phyloP scores from a whole-genome alignment of 495 filamentous ascomycete species.

The Neurospora sp. region DNA sequence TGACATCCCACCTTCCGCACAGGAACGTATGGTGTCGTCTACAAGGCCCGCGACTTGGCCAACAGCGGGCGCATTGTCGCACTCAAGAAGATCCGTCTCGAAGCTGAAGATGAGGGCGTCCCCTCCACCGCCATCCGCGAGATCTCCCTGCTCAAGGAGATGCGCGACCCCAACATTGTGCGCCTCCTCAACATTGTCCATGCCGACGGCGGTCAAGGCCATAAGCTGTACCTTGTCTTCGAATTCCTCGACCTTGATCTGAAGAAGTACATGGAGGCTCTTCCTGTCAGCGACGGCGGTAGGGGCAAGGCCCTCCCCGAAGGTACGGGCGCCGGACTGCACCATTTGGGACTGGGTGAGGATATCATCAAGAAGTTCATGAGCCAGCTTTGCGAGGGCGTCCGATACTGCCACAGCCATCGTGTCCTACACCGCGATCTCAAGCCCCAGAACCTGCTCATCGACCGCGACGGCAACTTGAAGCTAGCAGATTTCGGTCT shows the following conservation, averaged over 20 bases:
- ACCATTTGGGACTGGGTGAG: constrained; percentile 69
- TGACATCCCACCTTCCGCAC: constrained; percentile 1
- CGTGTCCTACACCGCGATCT: constrained; percentile 90
- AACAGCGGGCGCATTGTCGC: constrained; percentile 78
- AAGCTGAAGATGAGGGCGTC: constrained; percentile 94
- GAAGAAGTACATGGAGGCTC: constrained; percentile 98
- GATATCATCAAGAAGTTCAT: constrained; percentile 97
- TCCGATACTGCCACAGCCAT: constrained; percentile 93
- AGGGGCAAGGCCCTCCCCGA: constrained; percentile 82
- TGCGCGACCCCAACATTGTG: constrained; percentile 93
- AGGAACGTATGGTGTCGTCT: constrained; percentile 91
- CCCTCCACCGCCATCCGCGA: constrained; percentile 95
- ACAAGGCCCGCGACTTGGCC: constrained; percentile 78
- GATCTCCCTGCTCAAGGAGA: constrained; percentile 92
- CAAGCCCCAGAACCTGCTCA: constrained; percentile 96
- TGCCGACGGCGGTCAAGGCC: constrained; percentile 58
- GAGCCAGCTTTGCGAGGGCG: constrained; percentile 83
- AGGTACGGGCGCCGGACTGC: constrained; percentile 55
- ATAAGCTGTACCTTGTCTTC: constrained; percentile 92
- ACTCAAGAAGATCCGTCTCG: constrained; percentile 95
- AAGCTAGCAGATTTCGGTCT: constrained; percentile 98
- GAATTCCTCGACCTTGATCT: constrained; percentile 91
- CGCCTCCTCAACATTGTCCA: constrained; percentile 90
- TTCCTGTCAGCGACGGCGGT: constrained; percentile 83
- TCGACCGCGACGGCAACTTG: constrained; percentile 87